Evolutionary conservation across 768 basidiomycete genomes (phyloP).

Genomic region (Mycena maculata): DNA sequence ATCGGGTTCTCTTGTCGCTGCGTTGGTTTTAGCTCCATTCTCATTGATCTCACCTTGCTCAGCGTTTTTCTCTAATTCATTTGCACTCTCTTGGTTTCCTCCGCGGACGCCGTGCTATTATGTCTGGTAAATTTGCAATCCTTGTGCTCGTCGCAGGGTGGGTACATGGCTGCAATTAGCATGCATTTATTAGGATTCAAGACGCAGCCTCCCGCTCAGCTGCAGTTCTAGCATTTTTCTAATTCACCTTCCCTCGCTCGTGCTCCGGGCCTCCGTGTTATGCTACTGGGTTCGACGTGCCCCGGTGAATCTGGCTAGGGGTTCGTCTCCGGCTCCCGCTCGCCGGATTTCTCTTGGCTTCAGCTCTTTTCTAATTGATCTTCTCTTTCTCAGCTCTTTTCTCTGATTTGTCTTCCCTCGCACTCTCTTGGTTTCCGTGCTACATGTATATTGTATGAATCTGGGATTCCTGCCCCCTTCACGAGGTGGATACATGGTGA

Average conservation of each 20-base stretch:
- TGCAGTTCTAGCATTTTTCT: background rate
- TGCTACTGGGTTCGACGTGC: no score
- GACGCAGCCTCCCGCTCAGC: background rate
- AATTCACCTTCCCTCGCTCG: background rate
- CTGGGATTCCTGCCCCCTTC: no score
- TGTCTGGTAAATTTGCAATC: background rate
- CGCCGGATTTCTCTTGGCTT: background rate
- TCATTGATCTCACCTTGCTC: background rate
- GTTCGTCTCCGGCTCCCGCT: background rate
- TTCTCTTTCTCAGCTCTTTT: background rate
- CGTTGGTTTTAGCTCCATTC: background rate
- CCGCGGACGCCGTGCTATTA: background rate
- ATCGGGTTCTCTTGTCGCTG: background rate
- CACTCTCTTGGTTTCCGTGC: slow-evolving; percentile 1
- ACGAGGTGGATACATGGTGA: no score
- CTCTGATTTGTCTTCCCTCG: background rate
- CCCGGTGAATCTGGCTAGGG: no score
- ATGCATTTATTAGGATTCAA: background rate
- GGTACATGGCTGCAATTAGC: slow-evolving; percentile 1
- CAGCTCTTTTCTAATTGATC: background rate
- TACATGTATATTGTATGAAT: no score
- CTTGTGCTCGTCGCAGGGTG: background rate
- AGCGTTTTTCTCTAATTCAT: background rate
- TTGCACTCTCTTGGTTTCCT: background rate
- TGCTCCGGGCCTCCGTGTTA: background rate